Evolutionary conservation across 305 asterid genomes (phyloP), one percentile per base, ranked within the genome.

Genomic region (Vinca major): DNA sequence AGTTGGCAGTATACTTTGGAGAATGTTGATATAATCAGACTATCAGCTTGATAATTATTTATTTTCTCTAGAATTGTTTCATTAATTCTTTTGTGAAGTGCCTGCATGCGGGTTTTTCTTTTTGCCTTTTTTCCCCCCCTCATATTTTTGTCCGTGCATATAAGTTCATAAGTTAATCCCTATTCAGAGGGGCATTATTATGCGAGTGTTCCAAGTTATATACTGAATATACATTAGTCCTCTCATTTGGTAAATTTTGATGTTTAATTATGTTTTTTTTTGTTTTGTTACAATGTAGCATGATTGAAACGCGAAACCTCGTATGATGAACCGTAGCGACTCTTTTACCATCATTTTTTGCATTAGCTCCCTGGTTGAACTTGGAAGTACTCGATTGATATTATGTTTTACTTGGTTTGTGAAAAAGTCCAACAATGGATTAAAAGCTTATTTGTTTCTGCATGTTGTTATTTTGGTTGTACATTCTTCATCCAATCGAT

Each of bases 1-100:
- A 79, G 33, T 26, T 45, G 43, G 45, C 57, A 33, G 51, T 55
- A 61, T 53, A 26, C 66, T 49, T 4, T 60, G 58, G 71, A 52
- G 77, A 36, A 41, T 41, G 84, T 82, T 80, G 84, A 80, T 77
- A 74, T 65, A 58, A 65, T 71, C 63, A 60, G 56, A 26, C 33
- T 63, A 75, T 75, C 63, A 64, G 70, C 69, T 19, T 80, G 83
- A 71, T 72, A 66, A 57, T 67, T 41, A 53, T 67, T 71, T 72
- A 71, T 71, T 73, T 75, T 83, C 69, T 77, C 74, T 66, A 63
- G 71, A 57, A 65, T 70, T 77, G 81, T 83, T 67, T 57, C 53
- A 66, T 81, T 84, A 49, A 78, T 82, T 84, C 84, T 75, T 84
- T 84, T 74, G 80, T 81, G 74, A 78, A 67, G 62, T 65, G 61